Evolutionary conservation across 169 alveolate species (phyloP).

Genomic region (Cryptosporidium sp.): DNA sequence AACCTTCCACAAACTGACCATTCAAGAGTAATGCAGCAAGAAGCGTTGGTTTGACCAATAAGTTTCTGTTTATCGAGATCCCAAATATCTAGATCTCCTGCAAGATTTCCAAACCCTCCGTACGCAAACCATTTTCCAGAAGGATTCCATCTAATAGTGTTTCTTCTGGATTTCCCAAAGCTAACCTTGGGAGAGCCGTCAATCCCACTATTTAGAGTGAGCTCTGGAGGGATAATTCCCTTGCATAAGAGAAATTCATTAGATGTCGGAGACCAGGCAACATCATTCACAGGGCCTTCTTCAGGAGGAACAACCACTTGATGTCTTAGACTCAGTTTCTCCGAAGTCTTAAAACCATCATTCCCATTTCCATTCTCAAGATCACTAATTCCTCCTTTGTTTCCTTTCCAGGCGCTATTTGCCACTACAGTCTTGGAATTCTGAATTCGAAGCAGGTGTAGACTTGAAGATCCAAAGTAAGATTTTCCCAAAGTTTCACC

Average conservation of each 20-base stretch:
- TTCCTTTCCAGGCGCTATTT: constrained; percentile 3
- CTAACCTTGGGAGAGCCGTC: constrained; percentile 45
- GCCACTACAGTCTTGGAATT: constrained; percentile 53
- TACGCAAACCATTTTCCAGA: constrained; percentile 80
- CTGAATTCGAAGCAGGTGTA: constrained; percentile 33
- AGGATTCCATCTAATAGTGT: constrained; percentile 80
- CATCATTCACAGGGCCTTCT: constrained; percentile 79
- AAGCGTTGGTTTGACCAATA: constrained; percentile 71
- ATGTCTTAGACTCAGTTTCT: constrained; percentile 27
- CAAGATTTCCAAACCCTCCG: constrained; percentile 81
- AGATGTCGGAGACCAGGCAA: constrained; percentile 80
- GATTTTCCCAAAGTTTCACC: constrained; percentile 72
- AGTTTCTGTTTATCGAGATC: constrained; percentile 66
- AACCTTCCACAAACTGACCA: constrained; percentile 68
- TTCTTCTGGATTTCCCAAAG: constrained; percentile 60
- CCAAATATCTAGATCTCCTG: constrained; percentile 77
- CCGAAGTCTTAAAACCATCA: constrained; percentile 3
- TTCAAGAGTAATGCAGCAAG: constrained; percentile 72
- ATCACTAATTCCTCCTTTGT: background rate
- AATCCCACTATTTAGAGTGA: constrained; percentile 53
- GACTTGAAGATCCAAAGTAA: constrained; percentile 67
- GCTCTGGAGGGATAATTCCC: constrained; percentile 79
- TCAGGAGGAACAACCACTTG: constrained; percentile 63
- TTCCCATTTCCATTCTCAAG: background rate
- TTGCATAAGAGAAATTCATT: constrained; percentile 80